These are phyloP conservation scores for Polyplosphaeria fusca DNA, from an alignment of 495 filamentous ascomycete species.

Conservation along the genomic window DNA sequence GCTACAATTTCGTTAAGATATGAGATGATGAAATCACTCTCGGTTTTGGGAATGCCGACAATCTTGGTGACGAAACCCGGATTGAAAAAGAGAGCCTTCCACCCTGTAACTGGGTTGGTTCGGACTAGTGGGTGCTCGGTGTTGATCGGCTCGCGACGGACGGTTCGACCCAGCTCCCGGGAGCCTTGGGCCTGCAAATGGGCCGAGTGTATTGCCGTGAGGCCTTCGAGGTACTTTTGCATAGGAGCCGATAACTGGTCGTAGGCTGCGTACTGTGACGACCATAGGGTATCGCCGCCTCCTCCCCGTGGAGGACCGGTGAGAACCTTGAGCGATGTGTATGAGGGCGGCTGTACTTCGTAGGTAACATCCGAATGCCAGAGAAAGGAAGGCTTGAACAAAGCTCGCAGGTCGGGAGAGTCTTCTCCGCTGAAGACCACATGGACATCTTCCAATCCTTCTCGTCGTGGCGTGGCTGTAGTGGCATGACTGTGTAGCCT, in stretches of 20 bases:
- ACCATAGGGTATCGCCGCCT: constrained; percentile 75
- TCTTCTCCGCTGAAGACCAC: constrained; percentile 65
- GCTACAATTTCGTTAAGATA: constrained; percentile 64
- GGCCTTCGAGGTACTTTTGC: constrained; percentile 66
- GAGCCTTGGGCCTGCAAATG: constrained; percentile 68
- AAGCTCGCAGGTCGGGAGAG: constrained; percentile 48
- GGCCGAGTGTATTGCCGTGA: constrained; percentile 69
- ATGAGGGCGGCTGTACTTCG: constrained; percentile 74
- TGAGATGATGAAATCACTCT: constrained; percentile 63
- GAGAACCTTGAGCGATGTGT: constrained; percentile 68
- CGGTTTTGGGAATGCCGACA: constrained; percentile 65
- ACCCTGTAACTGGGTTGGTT: constrained; percentile 71
- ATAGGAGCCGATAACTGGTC: constrained; percentile 64
- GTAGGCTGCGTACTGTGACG: constrained; percentile 70
- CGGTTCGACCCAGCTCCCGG: constrained; percentile 56
- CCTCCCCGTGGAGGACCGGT: constrained; percentile 64
- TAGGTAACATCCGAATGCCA: constrained; percentile 67
- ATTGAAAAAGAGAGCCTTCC: constrained; percentile 78
- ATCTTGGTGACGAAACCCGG: constrained; percentile 78
- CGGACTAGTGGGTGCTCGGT: constrained; percentile 70
- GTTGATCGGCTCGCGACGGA: constrained; percentile 64
- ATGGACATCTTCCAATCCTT: constrained; percentile 65
- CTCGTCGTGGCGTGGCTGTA: constrained; percentile 55
- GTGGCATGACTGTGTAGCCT: constrained; percentile 64
- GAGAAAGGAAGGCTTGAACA: constrained; percentile 45